A percentile compares a stretch with the other conserved stretches of the same genome.
Conservation (phyloP, 2,329 filamentous ascomycete genomes). For the Penicillium polonicum region DNA sequence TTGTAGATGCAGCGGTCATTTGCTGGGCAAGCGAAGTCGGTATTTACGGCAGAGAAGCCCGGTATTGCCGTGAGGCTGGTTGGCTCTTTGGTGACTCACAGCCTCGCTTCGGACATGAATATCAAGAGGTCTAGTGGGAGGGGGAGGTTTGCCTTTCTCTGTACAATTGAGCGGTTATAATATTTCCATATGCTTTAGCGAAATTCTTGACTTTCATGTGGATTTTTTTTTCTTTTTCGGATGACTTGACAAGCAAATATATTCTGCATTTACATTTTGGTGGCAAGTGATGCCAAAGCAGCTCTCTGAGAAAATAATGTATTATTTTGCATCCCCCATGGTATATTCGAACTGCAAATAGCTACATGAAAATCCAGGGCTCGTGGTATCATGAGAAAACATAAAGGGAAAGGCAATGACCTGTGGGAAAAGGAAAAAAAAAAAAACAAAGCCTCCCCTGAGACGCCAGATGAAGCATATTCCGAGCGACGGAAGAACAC, state of each 20-base stretch:
- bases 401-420: constrained; percentile 13
- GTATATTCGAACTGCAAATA: constrained; percentile 23
- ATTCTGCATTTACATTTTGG: neutral
- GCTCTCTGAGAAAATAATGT: neutral
- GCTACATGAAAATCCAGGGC: constrained; percentile 24
- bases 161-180: constrained; percentile 5
- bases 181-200: neutral
- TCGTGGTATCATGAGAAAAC: constrained; percentile 36
- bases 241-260: neutral
- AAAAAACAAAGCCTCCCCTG: neutral
- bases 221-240: neutral
- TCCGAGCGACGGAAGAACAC: neutral
- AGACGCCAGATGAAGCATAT: constrained; percentile 12
- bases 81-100: constrained; percentile 72
- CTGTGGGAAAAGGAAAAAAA: neutral
- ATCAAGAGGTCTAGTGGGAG: constrained; percentile 17
- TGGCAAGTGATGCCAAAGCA: neutral
- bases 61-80: constrained; percentile 89
- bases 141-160: neutral
- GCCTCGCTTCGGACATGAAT: constrained; percentile 14
- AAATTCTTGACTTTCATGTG: neutral
- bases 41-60: constrained; percentile 60
- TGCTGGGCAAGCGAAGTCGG: constrained; percentile 90
- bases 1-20: constrained; percentile 83
- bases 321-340: constrained; percentile 10